A percentile compares a stretch with the other conserved stretches of the same genome.
Evolutionary conservation across 83 land plant genomes (phyloP).

Genomic region (Isoetes engelmannii): DNA sequence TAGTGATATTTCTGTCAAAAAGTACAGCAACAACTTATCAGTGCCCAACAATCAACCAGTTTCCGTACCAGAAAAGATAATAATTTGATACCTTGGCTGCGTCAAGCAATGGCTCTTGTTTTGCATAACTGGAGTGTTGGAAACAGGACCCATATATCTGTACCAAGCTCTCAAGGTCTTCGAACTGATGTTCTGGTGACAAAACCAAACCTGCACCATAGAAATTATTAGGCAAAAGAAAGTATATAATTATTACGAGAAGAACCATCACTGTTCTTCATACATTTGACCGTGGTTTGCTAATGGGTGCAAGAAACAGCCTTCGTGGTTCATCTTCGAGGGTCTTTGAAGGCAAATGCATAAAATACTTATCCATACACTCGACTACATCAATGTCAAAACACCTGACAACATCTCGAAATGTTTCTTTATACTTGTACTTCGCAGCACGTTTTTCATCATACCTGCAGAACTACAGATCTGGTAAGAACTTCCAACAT

Average conservation of each 20-base stretch:
- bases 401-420: slow-evolving; percentile 17
- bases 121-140: neutral
- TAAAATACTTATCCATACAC: slow-evolving; percentile 28
- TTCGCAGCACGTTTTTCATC: slow-evolving; percentile 16
- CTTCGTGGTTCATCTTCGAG: slow-evolving; percentile 22
- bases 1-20: neutral
- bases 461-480: slow-evolving; percentile 8
- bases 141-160: slow-evolving; percentile 15
- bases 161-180: slow-evolving; percentile 20
- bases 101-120: neutral
- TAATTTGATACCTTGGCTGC: neutral
- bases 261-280: neutral
- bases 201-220: slow-evolving; percentile 21
- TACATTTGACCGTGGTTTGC: slow-evolving; percentile 19
- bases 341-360: slow-evolving; percentile 23
- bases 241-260: neutral
- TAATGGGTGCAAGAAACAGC: slow-evolving; percentile 29
- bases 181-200: slow-evolving; percentile 21
- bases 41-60: neutral
- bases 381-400: slow-evolving; percentile 23
- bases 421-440: slow-evolving; percentile 14
- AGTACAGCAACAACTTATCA: neutral
- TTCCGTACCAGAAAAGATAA: neutral
- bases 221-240: neutral
- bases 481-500: neutral